Evolutionary conservation across 768 basidiomycete species (phyloP), one percentile per base, ranked within the genome.

Genomic region (Agaricus subrufescens): DNA sequence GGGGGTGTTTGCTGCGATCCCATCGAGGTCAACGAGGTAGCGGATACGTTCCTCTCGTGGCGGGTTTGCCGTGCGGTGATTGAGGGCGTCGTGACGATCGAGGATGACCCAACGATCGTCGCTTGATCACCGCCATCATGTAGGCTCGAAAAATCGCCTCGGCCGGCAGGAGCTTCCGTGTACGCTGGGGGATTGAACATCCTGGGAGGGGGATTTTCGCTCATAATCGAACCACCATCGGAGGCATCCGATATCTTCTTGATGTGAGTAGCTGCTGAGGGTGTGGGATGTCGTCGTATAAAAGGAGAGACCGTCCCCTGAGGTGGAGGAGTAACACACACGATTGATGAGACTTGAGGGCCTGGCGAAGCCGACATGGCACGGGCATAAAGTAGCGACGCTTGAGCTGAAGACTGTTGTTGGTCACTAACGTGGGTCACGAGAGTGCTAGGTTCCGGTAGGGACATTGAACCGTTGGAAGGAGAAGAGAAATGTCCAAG

Each of bases 151-250:
- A 56, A 56, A 19, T 56, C 55, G 6, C 55, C 55, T 7, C 29
- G 55, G 3, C 6, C 48, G 5, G 38, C 42, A 46, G 49, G 43
- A 27, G 48, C 30, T 38, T 50, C 55, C 10, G 55, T 50, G 25
- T 78, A 77, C 0, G 73, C 68, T 12, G 77, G 77, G 1, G 77
- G 77, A 43, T 73, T 73, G 46, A 66, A 57, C 7, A 65, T 65
- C 3, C 62, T n/a, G 30, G 67, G 55, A 37, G 56, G 59, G 3
- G 62, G 48, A 0, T 65, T 60, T 30, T 56, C 56, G 3, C 47
- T 42, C 37, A 31, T 23, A 6, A 30, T 25, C 14, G 40, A 26
- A 27, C 37, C 15, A 53, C 27, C 19, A 19, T 19, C 19, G 14
- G 70, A 70, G 6, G 69, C 71, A 37, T 70, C 67, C 4, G 71